Conservation (phyloP, 2,329 filamentous ascomycete species). For the Xylaria sp. region DNA sequence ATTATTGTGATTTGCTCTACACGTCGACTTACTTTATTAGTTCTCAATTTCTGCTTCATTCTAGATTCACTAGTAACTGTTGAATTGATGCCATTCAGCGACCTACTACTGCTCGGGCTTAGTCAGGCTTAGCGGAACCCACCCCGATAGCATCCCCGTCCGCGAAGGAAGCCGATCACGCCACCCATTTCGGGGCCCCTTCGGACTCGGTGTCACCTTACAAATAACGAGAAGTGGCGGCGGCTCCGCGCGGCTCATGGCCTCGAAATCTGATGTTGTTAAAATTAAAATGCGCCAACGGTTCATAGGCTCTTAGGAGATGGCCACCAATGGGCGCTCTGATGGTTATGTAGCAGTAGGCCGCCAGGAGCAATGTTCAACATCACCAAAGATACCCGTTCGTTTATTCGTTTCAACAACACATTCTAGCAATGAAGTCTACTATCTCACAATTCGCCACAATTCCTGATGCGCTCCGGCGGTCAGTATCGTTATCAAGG, state of each 20-base stretch:
- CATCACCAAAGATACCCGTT: neutral
- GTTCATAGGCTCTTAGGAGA: neutral
- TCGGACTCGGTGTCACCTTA: conserved; percentile 8
- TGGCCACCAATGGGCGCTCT: neutral
- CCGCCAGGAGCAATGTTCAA: neutral
- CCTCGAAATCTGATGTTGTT: neutral
- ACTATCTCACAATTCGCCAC: conserved; percentile 22
- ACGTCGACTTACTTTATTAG: too few relatives aligned
- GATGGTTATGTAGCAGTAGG: conserved; percentile 3
- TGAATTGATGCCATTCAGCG: too few relatives aligned
- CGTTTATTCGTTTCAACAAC: neutral
- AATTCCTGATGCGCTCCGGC: conserved; percentile 16
- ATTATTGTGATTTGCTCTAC: too few relatives aligned
- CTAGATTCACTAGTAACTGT: too few relatives aligned
- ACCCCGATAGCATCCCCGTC: neutral
- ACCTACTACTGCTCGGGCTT: neutral
- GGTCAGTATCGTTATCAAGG: conserved; percentile 49
- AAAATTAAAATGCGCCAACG: neutral
- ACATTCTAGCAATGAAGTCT: conserved; percentile 10
- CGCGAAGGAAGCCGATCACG: neutral
- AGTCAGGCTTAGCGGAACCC: conserved; percentile 1
- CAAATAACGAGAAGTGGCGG: neutral
- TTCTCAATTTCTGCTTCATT: too few relatives aligned
- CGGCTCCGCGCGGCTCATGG: neutral
- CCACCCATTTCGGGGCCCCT: neutral